Conservation (phyloP, 2,329 filamentous ascomycete genomes). For the Fusarium longipes region DNA sequence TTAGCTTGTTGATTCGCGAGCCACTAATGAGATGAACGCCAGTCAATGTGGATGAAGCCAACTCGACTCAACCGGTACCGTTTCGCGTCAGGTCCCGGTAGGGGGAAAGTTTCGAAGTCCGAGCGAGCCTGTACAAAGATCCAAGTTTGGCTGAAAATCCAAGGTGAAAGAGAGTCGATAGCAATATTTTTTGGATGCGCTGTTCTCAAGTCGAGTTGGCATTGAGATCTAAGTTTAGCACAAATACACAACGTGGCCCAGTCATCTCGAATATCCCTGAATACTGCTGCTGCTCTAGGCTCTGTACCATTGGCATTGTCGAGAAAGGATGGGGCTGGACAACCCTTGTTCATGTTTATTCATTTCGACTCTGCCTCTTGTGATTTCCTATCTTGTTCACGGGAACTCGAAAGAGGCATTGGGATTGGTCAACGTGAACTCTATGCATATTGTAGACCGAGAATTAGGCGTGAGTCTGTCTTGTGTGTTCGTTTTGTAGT, state of each 20-base stretch:
- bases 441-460: conserved; percentile 14
- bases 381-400: conserved; percentile 18
- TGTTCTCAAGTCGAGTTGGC: background rate
- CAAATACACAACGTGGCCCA: background rate
- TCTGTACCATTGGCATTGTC: background rate
- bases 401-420: background rate
- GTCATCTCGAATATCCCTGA: background rate
- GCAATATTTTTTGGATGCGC: background rate
- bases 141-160: background rate
- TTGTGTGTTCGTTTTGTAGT: conserved; percentile 12
- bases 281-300: background rate
- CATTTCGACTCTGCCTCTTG: background rate
- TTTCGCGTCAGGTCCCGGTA: conserved; percentile 23
- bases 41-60: background rate
- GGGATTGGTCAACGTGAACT: conserved; percentile 20
- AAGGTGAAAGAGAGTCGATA: background rate
- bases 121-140: background rate
- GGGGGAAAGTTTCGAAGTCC: background rate
- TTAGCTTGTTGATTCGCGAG: conserved; percentile 3
- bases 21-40: conserved; percentile 9
- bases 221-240: conserved; percentile 9
- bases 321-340: background rate
- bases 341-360: conserved; percentile 15
- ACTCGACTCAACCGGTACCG: background rate
- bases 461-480: conserved; percentile 3